A percentile compares a stretch with the other conserved stretches of the same genome.
phyloP scores from a whole-genome alignment of 805 yeast species.

The Priceomyces medius region DNA sequence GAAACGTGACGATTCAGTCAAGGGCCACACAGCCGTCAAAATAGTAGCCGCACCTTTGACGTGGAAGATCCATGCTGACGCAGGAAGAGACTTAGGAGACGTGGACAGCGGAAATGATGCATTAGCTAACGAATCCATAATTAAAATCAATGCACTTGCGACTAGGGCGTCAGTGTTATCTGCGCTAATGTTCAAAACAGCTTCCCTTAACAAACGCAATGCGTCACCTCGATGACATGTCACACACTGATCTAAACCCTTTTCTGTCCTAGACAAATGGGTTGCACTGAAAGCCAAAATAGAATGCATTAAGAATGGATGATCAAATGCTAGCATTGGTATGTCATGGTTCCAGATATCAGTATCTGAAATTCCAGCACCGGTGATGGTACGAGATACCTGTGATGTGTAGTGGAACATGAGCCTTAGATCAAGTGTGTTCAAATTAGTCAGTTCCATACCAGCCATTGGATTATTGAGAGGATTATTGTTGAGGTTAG shows the following conservation, averaged over 20 bases:
- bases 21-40: constrained; percentile 93
- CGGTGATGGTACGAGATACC: constrained; percentile 84
- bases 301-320: constrained; percentile 91
- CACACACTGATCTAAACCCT: constrained; percentile 76
- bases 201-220: constrained; percentile 72
- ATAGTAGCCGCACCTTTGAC: constrained; percentile 97
- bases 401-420: constrained; percentile 85
- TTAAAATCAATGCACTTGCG: constrained; percentile 83
- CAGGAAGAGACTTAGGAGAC: constrained; percentile 67
- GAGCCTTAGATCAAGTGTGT: constrained; percentile 73
- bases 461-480: constrained; percentile 13
- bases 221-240: constrained; percentile 89
- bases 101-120: constrained; percentile 62
- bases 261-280: constrained; percentile 74
- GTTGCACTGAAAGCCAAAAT: constrained; percentile 90
- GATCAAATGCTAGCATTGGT: constrained; percentile 82
- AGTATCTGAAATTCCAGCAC: constrained; percentile 84
- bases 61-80: constrained; percentile 96
- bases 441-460: constrained; percentile 34
- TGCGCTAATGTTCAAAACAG: constrained; percentile 77
- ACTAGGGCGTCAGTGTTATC: constrained; percentile 92
- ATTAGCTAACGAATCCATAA: constrained; percentile 92
- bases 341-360: constrained; percentile 86
- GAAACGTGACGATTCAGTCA: constrained; percentile 46
- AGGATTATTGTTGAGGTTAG: constrained; percentile 8